These are phyloP conservation scores for Cryptosporidium parvum DNA, from an alignment of 169 alveolate species.

Conservation along the genomic window DNA sequence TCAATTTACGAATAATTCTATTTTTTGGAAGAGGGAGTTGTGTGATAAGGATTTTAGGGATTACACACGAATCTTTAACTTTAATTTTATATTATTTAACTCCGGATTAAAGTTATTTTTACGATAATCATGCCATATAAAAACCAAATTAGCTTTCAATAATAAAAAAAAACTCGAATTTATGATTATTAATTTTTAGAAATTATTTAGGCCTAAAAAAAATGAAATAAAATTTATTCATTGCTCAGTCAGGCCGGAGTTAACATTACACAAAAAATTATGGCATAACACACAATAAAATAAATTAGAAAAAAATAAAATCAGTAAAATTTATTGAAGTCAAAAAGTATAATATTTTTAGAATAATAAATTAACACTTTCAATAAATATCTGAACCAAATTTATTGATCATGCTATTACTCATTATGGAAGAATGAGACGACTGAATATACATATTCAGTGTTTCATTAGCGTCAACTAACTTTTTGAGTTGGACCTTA, in stretches of 20 bases:
- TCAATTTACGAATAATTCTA: background rate
- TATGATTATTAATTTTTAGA: no score
- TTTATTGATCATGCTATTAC: slow-evolving; percentile 65
- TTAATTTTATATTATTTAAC: no score
- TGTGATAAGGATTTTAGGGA: background rate
- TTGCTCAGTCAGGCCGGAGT: background rate
- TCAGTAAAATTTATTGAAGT: background rate
- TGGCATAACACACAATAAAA: background rate
- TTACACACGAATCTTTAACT: background rate
- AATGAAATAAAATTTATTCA: background rate
- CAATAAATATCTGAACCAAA: slow-evolving; percentile 73
- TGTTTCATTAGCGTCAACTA: slow-evolving; percentile 62
- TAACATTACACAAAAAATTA: background rate
- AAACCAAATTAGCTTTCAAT: background rate
- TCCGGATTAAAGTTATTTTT: background rate
- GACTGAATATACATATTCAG: slow-evolving; percentile 73
- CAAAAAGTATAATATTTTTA: background rate
- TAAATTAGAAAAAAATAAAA: background rate
- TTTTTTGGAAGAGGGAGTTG: background rate
- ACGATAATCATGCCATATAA: background rate
- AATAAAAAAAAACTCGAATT: no score
- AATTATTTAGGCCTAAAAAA: background rate
- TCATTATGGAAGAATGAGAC: slow-evolving; percentile 68
- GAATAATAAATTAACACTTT: background rate
- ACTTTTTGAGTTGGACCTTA: slow-evolving; percentile 37